Base-by-base conservation (phyloP, 2,329 filamentous ascomycete genomes). In the Fusarium incarnatum region DNA sequence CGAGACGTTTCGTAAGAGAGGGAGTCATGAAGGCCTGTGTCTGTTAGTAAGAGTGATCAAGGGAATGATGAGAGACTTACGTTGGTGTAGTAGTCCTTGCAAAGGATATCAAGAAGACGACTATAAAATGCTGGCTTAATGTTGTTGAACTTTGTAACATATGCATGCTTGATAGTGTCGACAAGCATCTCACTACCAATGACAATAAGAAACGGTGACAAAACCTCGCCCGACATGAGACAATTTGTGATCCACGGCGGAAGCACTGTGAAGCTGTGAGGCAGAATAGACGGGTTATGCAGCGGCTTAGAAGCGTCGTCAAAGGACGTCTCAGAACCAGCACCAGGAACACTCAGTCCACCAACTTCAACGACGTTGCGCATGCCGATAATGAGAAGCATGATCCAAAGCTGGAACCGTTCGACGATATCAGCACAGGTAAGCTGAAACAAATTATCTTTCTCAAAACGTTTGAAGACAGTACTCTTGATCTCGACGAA, bases 401-500 rank as follows among this genome's bases (percentile, higher is more conserved):
- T 98, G 48, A 99, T 88, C 94, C 95, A 98, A 3, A 99, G 87
- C 77, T 99, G 96, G 75, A 99, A 99, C 2, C 96, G 89, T 81
- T 99, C 96, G 3, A 99, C 96, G 34, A 99, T 91, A 77, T 99
- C 96, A 6, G 96, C 95, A 72, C 96, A 99, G 0, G 95, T 97
- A 16, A 99, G 86, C 79, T 99, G 96, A 77, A 99, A 99, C 0
- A 97, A 84, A 71, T 97, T 98, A 77, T 99, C 96, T 79, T 98
- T 98, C 75, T 99, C 96, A 69, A 98, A 97, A 65, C 95, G 96
- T 83, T 99, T 98, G 85, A 99, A 99, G 1, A 99, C 97, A 0
- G 94, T 97, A 65, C 93, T 93, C 78, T 99, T 99, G 84, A 99
- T 97, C 82, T 99, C 96, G 45, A 99, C 96, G 75, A 99, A 99